These are phyloP conservation scores for Crithidia bombi DNA, from an alignment of 208 protist genomes.

Conservation along the genomic window DNA sequence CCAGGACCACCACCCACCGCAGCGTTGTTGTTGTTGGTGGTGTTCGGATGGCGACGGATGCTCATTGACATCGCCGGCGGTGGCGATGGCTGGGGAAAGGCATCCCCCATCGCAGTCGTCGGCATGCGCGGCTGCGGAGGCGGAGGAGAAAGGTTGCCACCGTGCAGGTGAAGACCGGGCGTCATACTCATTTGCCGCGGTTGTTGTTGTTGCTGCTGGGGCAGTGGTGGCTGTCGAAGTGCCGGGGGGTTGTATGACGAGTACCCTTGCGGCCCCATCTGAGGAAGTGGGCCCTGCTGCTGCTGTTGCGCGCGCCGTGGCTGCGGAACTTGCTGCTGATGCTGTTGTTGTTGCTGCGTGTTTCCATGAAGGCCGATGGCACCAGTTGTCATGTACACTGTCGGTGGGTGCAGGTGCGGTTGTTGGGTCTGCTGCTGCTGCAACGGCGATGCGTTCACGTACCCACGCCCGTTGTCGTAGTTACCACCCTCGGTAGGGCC, in stretches of 20 bases:
- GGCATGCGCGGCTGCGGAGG: not conserved
- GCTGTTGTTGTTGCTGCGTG: not conserved
- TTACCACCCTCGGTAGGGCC: not conserved
- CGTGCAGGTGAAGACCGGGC: not conserved
- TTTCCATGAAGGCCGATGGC: not conserved
- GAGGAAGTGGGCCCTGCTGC: constrained; percentile 9
- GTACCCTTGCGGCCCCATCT: constrained; percentile 10
- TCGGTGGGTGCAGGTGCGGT: constrained; percentile 27
- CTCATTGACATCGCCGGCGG: constrained; percentile 4
- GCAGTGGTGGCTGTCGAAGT: not conserved
- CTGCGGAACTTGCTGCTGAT: not conserved
- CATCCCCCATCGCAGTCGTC: not conserved
- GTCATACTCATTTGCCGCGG: not conserved
- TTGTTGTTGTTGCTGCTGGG: not conserved
- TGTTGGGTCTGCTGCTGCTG: constrained; percentile 19
- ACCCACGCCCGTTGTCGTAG: constrained; percentile 1
- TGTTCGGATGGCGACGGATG: not conserved
- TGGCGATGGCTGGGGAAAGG: not conserved
- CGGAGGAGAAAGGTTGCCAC: not conserved
- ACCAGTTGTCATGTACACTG: constrained; percentile 24
- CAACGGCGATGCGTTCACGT: not conserved
- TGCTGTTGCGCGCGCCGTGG: constrained; percentile 8
- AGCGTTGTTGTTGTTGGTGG: constrained; percentile 3
- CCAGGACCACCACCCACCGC: constrained; percentile 3
- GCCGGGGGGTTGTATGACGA: constrained; percentile 3